Percentiles rank a stretch among this genome's conserved stretches.
phyloP scores from a whole-genome alignment of 2,329 filamentous ascomycete genomes.

The Pseudogymnoascus sp. region DNA sequence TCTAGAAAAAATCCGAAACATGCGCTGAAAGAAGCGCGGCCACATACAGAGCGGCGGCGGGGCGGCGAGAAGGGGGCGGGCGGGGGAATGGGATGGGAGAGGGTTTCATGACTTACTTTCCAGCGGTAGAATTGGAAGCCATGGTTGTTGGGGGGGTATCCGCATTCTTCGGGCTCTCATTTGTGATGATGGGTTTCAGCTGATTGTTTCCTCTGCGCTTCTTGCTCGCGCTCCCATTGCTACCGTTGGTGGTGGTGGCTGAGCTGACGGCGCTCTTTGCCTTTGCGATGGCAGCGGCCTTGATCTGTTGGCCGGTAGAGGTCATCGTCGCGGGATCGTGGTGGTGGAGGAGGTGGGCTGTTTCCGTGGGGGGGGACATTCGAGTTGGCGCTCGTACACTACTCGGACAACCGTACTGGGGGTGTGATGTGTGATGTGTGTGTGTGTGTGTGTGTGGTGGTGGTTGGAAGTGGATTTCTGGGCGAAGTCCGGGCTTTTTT shows the following conservation, averaged over 20 bases:
- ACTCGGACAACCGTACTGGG: neutral
- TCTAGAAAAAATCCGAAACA: slow-evolving; percentile 20
- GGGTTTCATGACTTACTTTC: slow-evolving; percentile 26
- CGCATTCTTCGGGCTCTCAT: slow-evolving; percentile 35
- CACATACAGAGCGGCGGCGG: neutral
- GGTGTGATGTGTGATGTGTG: neutral
- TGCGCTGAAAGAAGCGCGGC: neutral
- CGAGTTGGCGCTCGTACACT: neutral
- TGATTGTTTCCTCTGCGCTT: slow-evolving; percentile 47
- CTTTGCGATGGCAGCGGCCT: slow-evolving; percentile 44
- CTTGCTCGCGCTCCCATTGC: slow-evolving; percentile 42
- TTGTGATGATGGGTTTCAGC: slow-evolving; percentile 53
- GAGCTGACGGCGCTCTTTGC: slow-evolving; percentile 46
- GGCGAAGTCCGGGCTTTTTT: neutral
- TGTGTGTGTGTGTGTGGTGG: neutral
- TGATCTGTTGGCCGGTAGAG: slow-evolving; percentile 23
- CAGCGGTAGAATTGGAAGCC: slow-evolving; percentile 25
- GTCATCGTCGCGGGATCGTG: slow-evolving; percentile 21
- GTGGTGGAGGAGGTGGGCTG: neutral
- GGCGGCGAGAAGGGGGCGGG: slow-evolving; percentile 11
- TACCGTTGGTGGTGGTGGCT: slow-evolving; percentile 22
- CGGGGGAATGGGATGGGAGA: slow-evolving; percentile 19
- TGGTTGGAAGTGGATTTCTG: neutral
- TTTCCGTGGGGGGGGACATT: neutral
- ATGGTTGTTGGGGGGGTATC: slow-evolving; percentile 21